Evolutionary conservation across 371 early-diverging fungal genomes (phyloP).

Genomic region (Rhizopus delemar): DNA sequence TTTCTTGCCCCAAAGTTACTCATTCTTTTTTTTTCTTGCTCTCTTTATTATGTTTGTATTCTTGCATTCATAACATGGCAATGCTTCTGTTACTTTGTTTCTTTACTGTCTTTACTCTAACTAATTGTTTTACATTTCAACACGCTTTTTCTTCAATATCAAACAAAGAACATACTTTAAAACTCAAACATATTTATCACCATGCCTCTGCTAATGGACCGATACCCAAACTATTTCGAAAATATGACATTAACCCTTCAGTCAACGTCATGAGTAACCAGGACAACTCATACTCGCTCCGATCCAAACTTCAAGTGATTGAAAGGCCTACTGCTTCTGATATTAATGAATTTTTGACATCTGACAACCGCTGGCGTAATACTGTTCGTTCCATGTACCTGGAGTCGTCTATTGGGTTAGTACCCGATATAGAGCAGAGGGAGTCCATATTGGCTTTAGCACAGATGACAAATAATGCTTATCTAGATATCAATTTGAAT

Average conservation of each 20-base stretch:
- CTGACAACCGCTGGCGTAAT: not conserved
- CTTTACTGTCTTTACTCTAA: not conserved
- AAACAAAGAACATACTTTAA: constrained; percentile 5
- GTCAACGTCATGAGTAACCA: not conserved
- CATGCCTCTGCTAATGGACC: constrained; percentile 39
- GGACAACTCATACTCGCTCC: not conserved
- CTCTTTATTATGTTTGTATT: not conserved
- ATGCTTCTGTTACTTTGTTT: not conserved
- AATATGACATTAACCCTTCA: constrained; percentile 29
- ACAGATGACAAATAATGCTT: constrained; percentile 79
- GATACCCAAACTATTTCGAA: constrained; percentile 50
- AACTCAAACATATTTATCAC: constrained; percentile 44
- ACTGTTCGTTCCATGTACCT: constrained; percentile 9
- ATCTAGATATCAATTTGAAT: constrained; percentile 50
- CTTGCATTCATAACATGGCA: not conserved
- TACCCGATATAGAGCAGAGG: constrained; percentile 75
- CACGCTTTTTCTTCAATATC: not conserved
- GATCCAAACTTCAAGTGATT: constrained; percentile 5
- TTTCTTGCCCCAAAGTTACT: not conserved
- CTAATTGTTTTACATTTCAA: not conserved
- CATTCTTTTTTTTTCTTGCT: not conserved
- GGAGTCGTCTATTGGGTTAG: constrained; percentile 22
- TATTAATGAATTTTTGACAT: constrained; percentile 5
- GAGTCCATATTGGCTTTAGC: constrained; percentile 71
- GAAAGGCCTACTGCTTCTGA: constrained; percentile 8